phyloP scores from a whole-genome alignment of 805 yeast species.

The Cyberlindnera mississippiensis region DNA sequence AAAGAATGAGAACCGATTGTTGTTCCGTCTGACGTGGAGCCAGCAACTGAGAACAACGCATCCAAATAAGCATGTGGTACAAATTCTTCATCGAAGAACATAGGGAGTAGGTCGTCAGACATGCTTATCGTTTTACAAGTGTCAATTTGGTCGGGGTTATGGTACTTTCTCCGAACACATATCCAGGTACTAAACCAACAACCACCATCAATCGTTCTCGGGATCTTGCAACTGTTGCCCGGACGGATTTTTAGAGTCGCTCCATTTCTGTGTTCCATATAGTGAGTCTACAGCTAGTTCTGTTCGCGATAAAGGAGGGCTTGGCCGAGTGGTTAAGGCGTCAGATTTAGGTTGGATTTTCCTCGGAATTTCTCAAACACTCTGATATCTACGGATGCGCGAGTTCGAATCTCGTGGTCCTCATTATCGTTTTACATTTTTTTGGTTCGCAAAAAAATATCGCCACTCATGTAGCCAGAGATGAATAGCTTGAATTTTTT shows the following conservation, averaged over 20 bases:
- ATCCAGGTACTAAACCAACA: no score
- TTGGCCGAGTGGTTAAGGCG: constrained; percentile 45
- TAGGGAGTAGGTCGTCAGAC: constrained; percentile 43
- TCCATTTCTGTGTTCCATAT: no score
- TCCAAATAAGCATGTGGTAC: constrained; percentile 64
- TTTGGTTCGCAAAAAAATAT: neutral
- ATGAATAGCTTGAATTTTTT: no score
- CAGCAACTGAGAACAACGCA: constrained; percentile 40
- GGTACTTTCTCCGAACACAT: no score
- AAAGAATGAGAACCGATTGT: constrained; percentile 30
- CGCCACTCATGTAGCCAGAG: no score
- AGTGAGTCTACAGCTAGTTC: neutral
- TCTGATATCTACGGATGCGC: constrained; percentile 43
- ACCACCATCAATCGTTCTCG: no score
- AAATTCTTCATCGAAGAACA: constrained; percentile 67
- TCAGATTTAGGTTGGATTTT: constrained; percentile 34
- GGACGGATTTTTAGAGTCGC: no score
- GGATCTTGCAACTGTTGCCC: no score
- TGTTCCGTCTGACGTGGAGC: constrained; percentile 5
- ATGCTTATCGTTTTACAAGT: no score
- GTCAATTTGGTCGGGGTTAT: no score
- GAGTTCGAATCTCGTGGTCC: constrained; percentile 42
- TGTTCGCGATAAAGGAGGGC: constrained; percentile 27
- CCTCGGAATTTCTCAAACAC: constrained; percentile 9
- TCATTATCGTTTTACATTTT: constrained; percentile 23